Conservation (phyloP, 495 filamentous ascomycete genomes). For the Letharia columbiana region DNA sequence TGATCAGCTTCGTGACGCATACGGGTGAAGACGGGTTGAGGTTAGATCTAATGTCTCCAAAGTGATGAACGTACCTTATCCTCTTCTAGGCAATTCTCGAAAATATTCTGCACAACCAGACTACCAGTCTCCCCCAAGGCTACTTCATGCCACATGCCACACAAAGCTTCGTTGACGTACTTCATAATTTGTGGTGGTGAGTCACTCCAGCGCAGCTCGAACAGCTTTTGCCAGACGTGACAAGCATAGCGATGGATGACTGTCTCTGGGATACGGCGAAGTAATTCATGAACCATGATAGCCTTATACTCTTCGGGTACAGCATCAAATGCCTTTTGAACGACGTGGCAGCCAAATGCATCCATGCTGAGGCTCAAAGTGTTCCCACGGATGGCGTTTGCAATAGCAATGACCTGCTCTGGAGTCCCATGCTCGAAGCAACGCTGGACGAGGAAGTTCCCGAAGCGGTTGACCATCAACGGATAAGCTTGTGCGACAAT, state of each 20-base stretch:
- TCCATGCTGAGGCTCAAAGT: slow-evolving; percentile 95
- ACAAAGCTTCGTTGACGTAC: slow-evolving; percentile 90
- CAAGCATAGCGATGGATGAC: slow-evolving; percentile 98
- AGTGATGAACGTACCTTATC: slow-evolving; percentile 65
- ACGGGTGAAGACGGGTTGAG: slow-evolving; percentile 1
- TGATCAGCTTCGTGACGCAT: slow-evolving; percentile 27
- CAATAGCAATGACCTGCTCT: slow-evolving; percentile 91
- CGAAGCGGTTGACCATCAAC: slow-evolving; percentile 89
- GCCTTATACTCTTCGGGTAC: slow-evolving; percentile 97
- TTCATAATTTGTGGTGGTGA: slow-evolving; percentile 97
- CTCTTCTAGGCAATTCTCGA: slow-evolving; percentile 97
- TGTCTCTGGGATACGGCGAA: slow-evolving; percentile 93
- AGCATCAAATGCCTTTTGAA: slow-evolving; percentile 96
- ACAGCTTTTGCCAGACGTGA: slow-evolving; percentile 99
- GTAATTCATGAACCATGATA: slow-evolving; percentile 92
- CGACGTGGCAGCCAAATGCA: slow-evolving; percentile 94
- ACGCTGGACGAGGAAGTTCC: slow-evolving; percentile 97
- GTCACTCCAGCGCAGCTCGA: slow-evolving; percentile 90
- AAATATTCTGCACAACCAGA: slow-evolving; percentile 97
- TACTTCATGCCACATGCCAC: slow-evolving; percentile 98
- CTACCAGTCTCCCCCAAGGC: slow-evolving; percentile 95
- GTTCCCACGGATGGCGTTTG: slow-evolving; percentile 88
- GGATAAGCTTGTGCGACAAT: slow-evolving; percentile 94
- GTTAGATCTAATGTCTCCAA: not conserved
- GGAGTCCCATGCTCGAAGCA: slow-evolving; percentile 97